A percentile compares a stretch with the other conserved stretches of the same genome.
These are phyloP conservation scores for Debaryomycetaceae sp. DNA, from an alignment of 1,139 yeast genomes.

Conservation along the genomic window DNA sequence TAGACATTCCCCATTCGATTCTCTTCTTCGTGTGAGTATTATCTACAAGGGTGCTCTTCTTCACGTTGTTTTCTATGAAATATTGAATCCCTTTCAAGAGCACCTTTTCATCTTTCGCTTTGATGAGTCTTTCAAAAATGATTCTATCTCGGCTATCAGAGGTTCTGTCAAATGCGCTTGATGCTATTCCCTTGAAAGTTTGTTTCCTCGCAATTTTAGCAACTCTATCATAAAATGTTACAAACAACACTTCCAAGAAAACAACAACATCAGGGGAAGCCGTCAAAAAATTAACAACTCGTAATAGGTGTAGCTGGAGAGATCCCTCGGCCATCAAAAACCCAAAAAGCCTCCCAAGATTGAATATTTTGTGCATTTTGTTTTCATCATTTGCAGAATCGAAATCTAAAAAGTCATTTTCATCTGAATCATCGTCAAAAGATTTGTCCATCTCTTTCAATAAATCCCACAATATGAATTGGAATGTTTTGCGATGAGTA, in stretches of 20 bases:
- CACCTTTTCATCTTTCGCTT: constrained; percentile 60
- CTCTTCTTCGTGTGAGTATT: constrained; percentile 61
- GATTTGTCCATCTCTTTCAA: constrained; percentile 64
- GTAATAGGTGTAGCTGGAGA: constrained; percentile 67
- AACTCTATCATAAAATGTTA: constrained; percentile 60
- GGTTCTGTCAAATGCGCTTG: constrained; percentile 12
- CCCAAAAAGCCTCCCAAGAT: constrained; percentile 80
- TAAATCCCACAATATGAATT: constrained; percentile 87
- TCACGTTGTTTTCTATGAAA: constrained; percentile 56
- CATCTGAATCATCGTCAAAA: constrained; percentile 10
- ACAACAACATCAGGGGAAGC: constrained; percentile 62
- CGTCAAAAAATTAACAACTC: constrained; percentile 72
- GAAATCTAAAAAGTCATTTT: constrained; percentile 38
- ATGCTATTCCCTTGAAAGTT: constrained; percentile 33
- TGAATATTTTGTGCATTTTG: constrained; percentile 58
- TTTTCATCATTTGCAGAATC: constrained; percentile 37
- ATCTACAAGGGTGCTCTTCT: constrained; percentile 48
- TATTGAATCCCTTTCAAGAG: constrained; percentile 71
- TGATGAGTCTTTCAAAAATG: constrained; percentile 52
- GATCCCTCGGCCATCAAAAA: constrained; percentile 68
- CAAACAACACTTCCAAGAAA: constrained; percentile 71
- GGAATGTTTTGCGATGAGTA: constrained; percentile 75
- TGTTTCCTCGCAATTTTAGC: constrained; percentile 63
- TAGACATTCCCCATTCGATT: constrained; percentile 67
- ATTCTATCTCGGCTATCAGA: constrained; percentile 47